These are phyloP conservation scores for Globisporangium barbulae DNA, from an alignment of 352 stramenopile species.

Conservation along the genomic window DNA sequence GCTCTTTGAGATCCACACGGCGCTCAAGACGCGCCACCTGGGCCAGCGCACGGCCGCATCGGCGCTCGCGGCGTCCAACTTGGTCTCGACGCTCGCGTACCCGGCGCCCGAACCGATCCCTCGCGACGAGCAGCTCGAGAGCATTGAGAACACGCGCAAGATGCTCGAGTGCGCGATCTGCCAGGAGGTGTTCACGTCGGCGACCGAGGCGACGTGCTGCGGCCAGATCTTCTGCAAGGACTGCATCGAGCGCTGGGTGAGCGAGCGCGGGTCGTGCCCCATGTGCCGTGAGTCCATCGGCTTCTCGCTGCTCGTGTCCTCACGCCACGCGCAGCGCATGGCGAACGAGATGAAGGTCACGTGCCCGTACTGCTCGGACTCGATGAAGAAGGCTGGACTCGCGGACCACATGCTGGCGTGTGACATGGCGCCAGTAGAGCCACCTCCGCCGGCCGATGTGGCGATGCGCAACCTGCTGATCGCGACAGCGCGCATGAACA, in stretches of 20 bases:
- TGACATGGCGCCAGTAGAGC: slow-evolving; percentile 68
- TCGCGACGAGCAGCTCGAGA: slow-evolving; percentile 73
- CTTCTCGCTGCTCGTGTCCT: slow-evolving; percentile 61
- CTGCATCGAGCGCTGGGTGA: slow-evolving; percentile 84
- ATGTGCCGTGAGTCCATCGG: slow-evolving; percentile 79
- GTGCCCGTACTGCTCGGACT: slow-evolving; percentile 58
- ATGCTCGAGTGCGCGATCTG: slow-evolving; percentile 88
- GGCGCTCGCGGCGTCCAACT: slow-evolving; percentile 66
- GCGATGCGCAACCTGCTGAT: slow-evolving; percentile 62
- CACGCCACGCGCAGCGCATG: slow-evolving; percentile 76
- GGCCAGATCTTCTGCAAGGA: slow-evolving; percentile 85
- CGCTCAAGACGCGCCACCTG: slow-evolving; percentile 74
- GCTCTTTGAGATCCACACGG: slow-evolving; percentile 84
- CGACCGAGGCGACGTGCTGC: slow-evolving; percentile 78
- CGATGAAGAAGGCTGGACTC: slow-evolving; percentile 75
- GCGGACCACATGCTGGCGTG: slow-evolving; percentile 60
- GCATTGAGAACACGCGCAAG: slow-evolving; percentile 77
- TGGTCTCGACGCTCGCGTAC: slow-evolving; percentile 69
- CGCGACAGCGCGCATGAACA: slow-evolving; percentile 52
- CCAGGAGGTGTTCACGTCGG: slow-evolving; percentile 74
- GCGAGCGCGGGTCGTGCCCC: slow-evolving; percentile 70
- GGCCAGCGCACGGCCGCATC: slow-evolving; percentile 74
- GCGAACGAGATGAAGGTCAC: slow-evolving; percentile 82
- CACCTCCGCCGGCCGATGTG: slow-evolving; percentile 66
- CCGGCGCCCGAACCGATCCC: slow-evolving; percentile 47